These are phyloP conservation scores for Pichiaceae sp. DNA, from an alignment of 1,139 yeast species.

Conservation along the genomic window DNA sequence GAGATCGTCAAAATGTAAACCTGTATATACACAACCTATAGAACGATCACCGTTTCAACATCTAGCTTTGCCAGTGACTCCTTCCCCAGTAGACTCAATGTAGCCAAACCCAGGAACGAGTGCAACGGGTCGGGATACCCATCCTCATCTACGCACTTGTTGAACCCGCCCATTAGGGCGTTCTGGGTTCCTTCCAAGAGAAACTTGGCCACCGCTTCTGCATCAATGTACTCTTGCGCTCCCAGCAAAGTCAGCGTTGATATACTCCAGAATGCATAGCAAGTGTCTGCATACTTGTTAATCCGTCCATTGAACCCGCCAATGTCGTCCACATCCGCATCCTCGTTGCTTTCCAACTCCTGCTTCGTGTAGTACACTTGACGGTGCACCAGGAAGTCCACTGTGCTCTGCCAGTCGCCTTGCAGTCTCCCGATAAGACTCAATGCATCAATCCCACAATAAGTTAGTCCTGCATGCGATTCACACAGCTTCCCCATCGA, in stretches of 20 bases:
- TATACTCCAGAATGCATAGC: conserved; percentile 86
- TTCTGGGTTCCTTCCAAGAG: conserved; percentile 59
- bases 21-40: conserved; percentile 1
- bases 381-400: conserved; percentile 55
- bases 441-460: conserved; percentile 71
- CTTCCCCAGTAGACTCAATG: conserved; percentile 37
- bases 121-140: conserved; percentile 68
- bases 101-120: conserved; percentile 52
- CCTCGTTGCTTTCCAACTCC: conserved; percentile 25
- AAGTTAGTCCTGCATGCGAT: conserved; percentile 83
- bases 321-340: conserved; percentile 34
- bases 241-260: conserved; percentile 47
- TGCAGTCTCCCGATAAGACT: conserved; percentile 31
- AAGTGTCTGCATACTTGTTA: conserved; percentile 80
- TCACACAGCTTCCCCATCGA: conserved; percentile 47
- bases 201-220: conserved; percentile 32
- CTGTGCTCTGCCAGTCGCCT: conserved; percentile 32
- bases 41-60: conserved; percentile 17
- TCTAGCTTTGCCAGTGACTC: conserved; percentile 16
- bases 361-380: conserved; percentile 37
- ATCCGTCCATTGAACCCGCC: conserved; percentile 90
- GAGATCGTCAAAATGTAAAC: conserved; percentile 48
- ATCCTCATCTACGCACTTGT: conserved; percentile 39
- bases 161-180: conserved; percentile 68
- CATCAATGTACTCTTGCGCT: conserved; percentile 29